These are phyloP conservation scores for Chaetomium sp. DNA, from an alignment of 2,329 filamentous ascomycete genomes.

Conservation along the genomic window DNA sequence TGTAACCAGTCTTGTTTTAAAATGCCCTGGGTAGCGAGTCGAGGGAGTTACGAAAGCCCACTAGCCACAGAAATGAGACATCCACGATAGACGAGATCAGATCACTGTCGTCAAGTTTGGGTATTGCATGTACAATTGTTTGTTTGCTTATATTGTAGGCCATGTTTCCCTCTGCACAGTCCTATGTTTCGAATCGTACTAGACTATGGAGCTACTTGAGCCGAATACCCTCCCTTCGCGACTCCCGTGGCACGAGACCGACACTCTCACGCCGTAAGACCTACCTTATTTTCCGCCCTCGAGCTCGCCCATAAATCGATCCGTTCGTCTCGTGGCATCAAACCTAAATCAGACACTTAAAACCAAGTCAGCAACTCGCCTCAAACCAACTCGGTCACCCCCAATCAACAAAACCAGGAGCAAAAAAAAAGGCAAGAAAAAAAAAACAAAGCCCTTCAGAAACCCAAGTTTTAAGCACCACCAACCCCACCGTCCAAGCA, in stretches of 20 bases:
- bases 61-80: neutral
- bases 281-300: neutral
- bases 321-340: neutral
- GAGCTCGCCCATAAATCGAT: neutral
- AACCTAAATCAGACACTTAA: neutral
- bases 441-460: constrained; percentile 38
- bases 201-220: neutral
- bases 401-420: neutral
- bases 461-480: constrained; percentile 47
- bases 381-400: neutral
- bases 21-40: constrained; percentile 1
- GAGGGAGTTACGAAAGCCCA: neutral
- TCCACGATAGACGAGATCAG: neutral
- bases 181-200: neutral
- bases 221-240: neutral
- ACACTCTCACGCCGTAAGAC: neutral
- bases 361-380: constrained; percentile 9
- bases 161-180: neutral
- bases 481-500: constrained; percentile 39
- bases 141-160: neutral
- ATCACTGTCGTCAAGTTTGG: neutral
- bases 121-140: neutral
- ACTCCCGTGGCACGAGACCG: too few species aligned
- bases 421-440: constrained; percentile 7
- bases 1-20: neutral